These are phyloP conservation scores for Trichosporon asahii DNA, from an alignment of 1,284 basidiomycete species.

Conservation along the genomic window DNA sequence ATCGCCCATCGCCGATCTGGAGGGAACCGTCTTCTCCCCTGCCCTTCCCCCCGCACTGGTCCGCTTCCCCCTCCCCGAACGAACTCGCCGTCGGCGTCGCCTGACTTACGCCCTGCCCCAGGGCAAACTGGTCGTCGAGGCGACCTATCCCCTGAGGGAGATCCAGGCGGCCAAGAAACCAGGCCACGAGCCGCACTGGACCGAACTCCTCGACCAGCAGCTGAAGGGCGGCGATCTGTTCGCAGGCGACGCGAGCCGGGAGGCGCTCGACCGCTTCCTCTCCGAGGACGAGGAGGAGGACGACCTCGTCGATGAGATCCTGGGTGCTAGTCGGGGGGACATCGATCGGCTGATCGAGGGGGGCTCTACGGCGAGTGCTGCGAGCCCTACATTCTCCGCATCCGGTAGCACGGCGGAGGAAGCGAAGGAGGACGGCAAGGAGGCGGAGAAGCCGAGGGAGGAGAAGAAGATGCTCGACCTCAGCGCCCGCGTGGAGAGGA, in stretches of 20 bases:
- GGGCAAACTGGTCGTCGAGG: constrained; percentile 12
- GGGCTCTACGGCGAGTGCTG: not conserved
- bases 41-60: constrained; percentile 23
- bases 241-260: not conserved
- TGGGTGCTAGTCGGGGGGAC: constrained; percentile 14
- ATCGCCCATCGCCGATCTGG: constrained; percentile 1
- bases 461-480: not conserved
- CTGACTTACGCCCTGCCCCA: constrained; percentile 17
- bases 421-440: too few species aligned
- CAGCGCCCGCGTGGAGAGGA: not conserved
- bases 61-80: constrained; percentile 14
- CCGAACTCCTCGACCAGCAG: constrained; percentile 10
- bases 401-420: too few species aligned
- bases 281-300: constrained; percentile 2
- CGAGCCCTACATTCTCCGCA: not conserved
- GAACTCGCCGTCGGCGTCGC: constrained; percentile 15
- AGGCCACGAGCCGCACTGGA: constrained; percentile 14
- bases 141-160: constrained; percentile 12
- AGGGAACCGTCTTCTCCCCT: constrained; percentile 18
- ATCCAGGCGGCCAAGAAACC: not conserved
- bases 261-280: constrained; percentile 4
- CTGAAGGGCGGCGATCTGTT: constrained; percentile 8
- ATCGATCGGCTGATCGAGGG: constrained; percentile 14
- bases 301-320: constrained; percentile 7
- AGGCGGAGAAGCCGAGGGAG: not conserved